phyloP scores from a whole-genome alignment of 768 basidiomycete genomes.

The Inosperma sp. region DNA sequence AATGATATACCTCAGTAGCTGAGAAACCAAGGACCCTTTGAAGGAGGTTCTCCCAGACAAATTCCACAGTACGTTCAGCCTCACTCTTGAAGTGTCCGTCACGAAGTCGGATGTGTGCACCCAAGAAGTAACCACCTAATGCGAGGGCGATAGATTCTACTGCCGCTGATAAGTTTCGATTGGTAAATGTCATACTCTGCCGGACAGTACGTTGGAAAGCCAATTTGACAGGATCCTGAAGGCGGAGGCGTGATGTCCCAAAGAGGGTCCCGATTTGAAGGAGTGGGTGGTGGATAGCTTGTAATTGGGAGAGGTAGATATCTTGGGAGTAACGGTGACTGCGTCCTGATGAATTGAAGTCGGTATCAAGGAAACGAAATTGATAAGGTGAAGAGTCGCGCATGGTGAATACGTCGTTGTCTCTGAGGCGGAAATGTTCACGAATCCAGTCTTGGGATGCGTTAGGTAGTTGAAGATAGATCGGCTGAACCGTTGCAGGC shows the following conservation, averaged over 20 bases:
- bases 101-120: conserved; percentile 63
- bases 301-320: conserved; percentile 43
- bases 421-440: conserved; percentile 34
- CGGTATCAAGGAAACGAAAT: conserved; percentile 55
- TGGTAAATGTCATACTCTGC: conserved; percentile 51
- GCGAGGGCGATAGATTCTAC: conserved; percentile 40
- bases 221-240: conserved; percentile 38
- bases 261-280: conserved; percentile 73
- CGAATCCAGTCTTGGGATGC: conserved; percentile 46
- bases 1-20: conserved; percentile 28
- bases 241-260: conserved; percentile 63
- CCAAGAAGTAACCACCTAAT: conserved; percentile 50
- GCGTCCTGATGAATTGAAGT: conserved; percentile 19
- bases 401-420: conserved; percentile 43
- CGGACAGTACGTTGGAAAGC: conserved; percentile 46
- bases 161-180: conserved; percentile 41
- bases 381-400: conserved; percentile 56
- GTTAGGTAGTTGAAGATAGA: conserved; percentile 47
- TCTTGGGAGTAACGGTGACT: conserved; percentile 40
- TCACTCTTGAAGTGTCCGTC: conserved; percentile 57
- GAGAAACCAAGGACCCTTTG: conserved; percentile 42
- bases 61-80: conserved; percentile 38
- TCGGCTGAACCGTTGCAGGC: conserved; percentile 34
- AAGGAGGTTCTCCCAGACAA: conserved; percentile 57
- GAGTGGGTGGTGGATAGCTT: conserved; percentile 41